Conservation (phyloP, 495 filamentous ascomycete genomes). For the Glonium stellatum region DNA sequence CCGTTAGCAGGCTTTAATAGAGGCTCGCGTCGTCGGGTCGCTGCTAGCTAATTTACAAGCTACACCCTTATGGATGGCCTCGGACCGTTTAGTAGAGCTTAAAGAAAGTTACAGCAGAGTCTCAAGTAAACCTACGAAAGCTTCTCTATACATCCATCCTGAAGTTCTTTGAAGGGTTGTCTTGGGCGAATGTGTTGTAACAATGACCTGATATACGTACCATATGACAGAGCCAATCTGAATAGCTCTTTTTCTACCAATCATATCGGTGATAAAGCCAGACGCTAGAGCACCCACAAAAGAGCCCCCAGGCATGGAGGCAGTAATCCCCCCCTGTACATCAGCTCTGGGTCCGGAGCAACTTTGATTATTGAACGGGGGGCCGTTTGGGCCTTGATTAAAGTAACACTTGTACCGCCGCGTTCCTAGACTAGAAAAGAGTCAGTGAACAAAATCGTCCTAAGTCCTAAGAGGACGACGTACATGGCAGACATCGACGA, state of each 20-base stretch:
- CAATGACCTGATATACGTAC: no score
- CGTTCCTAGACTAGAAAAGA: slow-evolving; percentile 32
- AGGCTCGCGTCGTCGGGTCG: no score
- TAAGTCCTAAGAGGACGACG: not conserved
- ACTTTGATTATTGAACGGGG: slow-evolving; percentile 7
- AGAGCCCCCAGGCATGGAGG: slow-evolving; percentile 66
- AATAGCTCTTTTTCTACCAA: slow-evolving; percentile 67
- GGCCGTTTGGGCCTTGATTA: slow-evolving; percentile 54
- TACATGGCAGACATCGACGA: slow-evolving; percentile 71
- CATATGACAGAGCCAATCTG: no score
- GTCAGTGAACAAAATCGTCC: not conserved
- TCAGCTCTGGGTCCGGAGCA: slow-evolving; percentile 32
- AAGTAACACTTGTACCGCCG: slow-evolving; percentile 51
- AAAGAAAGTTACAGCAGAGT: no score
- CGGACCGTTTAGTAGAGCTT: no score
- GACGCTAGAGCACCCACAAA: slow-evolving; percentile 65
- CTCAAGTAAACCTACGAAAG: no score
- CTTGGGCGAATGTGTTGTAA: no score
- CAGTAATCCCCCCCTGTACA: slow-evolving; percentile 39
- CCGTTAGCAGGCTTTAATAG: no score
- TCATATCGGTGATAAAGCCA: slow-evolving; percentile 57
- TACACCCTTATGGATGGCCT: no score
- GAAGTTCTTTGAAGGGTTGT: no score
- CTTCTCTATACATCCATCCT: no score
- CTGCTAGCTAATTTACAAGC: no score